Evolutionary conservation across 805 yeast genomes (phyloP).

Genomic region (Kuraishia floccosa): DNA sequence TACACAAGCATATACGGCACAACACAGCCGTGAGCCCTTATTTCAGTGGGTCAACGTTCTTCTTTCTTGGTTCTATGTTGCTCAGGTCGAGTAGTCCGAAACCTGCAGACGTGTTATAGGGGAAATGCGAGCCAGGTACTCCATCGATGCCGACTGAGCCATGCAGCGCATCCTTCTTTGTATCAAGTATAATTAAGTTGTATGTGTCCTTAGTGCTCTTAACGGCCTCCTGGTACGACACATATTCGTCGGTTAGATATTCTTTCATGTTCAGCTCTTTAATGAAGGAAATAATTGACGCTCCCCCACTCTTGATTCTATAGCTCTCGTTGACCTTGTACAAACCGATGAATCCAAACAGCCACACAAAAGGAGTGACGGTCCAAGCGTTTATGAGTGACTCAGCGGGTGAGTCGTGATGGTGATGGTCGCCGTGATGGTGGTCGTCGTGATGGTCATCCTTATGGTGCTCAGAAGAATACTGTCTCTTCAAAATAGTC

Average conservation of each 20-base stretch:
- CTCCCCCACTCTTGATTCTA: constrained; percentile 24
- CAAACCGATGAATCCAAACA: constrained; percentile 24
- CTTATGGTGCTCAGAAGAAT: neutral
- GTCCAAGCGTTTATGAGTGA: constrained; percentile 3
- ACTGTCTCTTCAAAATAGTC: too few species aligned
- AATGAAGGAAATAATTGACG: constrained; percentile 1
- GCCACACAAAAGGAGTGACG: constrained; percentile 3
- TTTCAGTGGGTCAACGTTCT: constrained; percentile 12
- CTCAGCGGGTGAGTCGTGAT: constrained; percentile 6
- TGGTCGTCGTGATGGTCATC: constrained; percentile 3
- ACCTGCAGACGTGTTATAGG: constrained; percentile 14
- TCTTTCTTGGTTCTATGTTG: constrained; percentile 18
- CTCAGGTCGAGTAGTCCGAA: constrained; percentile 15
- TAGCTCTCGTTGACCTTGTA: constrained; percentile 36
- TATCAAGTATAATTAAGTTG: constrained; percentile 2
- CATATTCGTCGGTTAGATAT: neutral
- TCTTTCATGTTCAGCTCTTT: constrained; percentile 1
- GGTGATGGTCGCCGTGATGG: constrained; percentile 4
- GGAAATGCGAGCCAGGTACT: constrained; percentile 19
- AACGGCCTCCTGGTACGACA: constrained; percentile 3
- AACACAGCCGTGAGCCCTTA: constrained; percentile 9
- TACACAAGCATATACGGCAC: constrained; percentile 22
- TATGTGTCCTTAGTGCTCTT: neutral
- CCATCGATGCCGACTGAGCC: constrained; percentile 11
- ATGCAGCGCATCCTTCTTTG: constrained; percentile 5